Conservation (phyloP, 352 stramenopile species). For the Globisporangium middletonii region DNA sequence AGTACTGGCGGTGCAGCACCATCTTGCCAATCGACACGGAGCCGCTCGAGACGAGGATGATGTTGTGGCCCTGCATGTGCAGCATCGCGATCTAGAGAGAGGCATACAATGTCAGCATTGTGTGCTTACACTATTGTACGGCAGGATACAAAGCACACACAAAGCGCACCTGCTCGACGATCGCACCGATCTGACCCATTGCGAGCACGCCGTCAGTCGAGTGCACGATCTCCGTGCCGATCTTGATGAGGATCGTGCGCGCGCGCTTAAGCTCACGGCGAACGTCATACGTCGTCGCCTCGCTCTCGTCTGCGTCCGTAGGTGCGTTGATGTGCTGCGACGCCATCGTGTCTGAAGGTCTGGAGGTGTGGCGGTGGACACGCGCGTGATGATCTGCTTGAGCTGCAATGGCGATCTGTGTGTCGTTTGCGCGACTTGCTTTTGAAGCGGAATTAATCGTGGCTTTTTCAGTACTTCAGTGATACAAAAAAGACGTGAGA, state of each 20-base stretch:
- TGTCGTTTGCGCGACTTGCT: no score
- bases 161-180: slow-evolving; percentile 54
- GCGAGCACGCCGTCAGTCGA: slow-evolving; percentile 66
- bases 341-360: background rate
- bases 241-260: slow-evolving; percentile 80
- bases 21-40: slow-evolving; percentile 76
- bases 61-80: slow-evolving; percentile 77
- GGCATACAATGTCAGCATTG: no score
- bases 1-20: slow-evolving; percentile 74
- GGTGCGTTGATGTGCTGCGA: slow-evolving; percentile 1
- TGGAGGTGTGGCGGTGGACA: background rate
- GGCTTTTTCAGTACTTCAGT: no score
- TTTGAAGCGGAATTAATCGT: no score
- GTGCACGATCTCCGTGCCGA: slow-evolving; percentile 84
- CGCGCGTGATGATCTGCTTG: background rate
- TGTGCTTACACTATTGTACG: background rate
- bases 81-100: slow-evolving; percentile 43
- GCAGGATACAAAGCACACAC: background rate
- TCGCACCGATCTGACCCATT: slow-evolving; percentile 82
- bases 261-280: slow-evolving; percentile 46
- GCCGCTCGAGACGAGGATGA: slow-evolving; percentile 81
- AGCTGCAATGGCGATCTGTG: no score
- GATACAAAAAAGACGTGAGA: no score
- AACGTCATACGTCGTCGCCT: slow-evolving; percentile 1
- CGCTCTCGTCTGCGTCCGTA: background rate